Evolutionary conservation across 2,329 filamentous ascomycete genomes (phyloP), one percentile per base, ranked within the genome.

Genomic region (Passalora sequoiae): DNA sequence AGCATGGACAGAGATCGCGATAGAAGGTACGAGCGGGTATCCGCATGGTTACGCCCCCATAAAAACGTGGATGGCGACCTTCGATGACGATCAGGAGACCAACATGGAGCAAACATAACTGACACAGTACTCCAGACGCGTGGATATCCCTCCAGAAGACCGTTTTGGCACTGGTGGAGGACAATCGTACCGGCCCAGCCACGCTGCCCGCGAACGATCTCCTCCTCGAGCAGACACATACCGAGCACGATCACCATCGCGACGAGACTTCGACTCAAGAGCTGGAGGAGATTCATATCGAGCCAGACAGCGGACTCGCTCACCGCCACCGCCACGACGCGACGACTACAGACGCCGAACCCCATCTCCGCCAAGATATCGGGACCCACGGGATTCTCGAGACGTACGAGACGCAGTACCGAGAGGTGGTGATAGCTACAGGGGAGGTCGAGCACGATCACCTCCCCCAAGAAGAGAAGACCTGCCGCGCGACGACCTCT

Each of bases 221-320:
- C 61, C 61, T 19, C 53, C 57, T 19, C 50, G 53, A 30, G 42
- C 33, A 31, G 63, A 64, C 43, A 57, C 47, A 51, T 65, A 71
- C 54, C 66, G 71, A 61, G 69, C 59, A 41, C 66, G 71, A 51
- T 76, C 76, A 21, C 76, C 75, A 29, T 66, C 70, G 15, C 64
- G 69, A 6, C 64, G 71, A 37, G 60, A 47, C 28, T 67, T 60
- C 39, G 69, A 65, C 12, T 44, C 29, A 39, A 46, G 43, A 25
- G 43, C 37, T 20, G 45, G 41, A 36, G 48, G 49, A 13, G 61
- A 64, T 41, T 53, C 56, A 13, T 64, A 64, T 41, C 59, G 61
- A 30, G 57, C 44, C 16, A 50, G 66, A 39, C 60, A 51, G 22
- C 44, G 60, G 32, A 57, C 55, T 44, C 54, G 59, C n/a, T n/a